Base-by-base conservation (phyloP, 192 early-diverging fungal genomes). In the Entophlyctis helioformis region DNA sequence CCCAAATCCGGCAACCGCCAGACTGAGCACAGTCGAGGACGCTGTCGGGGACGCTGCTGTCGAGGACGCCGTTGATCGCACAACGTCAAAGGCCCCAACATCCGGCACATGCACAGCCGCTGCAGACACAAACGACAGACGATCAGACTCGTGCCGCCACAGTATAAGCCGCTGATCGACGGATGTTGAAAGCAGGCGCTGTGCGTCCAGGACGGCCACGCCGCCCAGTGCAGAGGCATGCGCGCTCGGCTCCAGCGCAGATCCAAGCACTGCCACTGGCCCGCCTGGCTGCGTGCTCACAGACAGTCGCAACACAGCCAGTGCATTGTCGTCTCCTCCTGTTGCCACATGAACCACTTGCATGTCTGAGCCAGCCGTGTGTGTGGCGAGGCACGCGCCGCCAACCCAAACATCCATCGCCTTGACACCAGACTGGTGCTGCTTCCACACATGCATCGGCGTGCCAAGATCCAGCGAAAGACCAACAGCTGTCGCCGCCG, bases 381-480 rank as follows among this genome's bases (percentile, higher is more conserved):
- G 13, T 31, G 19, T 18, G 2, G 18, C 10, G 20, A 12, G 36
- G 21, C 2, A 2, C 5, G 25, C 43, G 25, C 46, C 49, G 3
- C 38, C 33, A 15, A 50, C 20, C 18, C 44, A 28, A 1, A 74
- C 64, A 38, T 68, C 61, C 29, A 90, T 29, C 8, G 71, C 64
- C 50, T 90, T 88, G n/a, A 90, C 71, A 13, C 87, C 87, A 6
- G 82, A 85, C 63, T 80, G 80, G 19, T 84, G 82, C 22, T 35
- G 20, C 36, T 50, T 38, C 11, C 56, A 56, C 19, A 51, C 42
- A 35, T 54, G 42, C 1, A 60, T 39, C 0, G 76, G 71, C 8
- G 42, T 18, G 29, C 36, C 34, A 18, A 63, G 42, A 20, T 42
- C 11, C 39, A 3, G 16, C 46, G 33, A 3, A n/a, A n/a, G n/a